phyloP scores from a whole-genome alignment of 1,284 basidiomycete species.

The Cutaneotrichosporon dermatis region DNA sequence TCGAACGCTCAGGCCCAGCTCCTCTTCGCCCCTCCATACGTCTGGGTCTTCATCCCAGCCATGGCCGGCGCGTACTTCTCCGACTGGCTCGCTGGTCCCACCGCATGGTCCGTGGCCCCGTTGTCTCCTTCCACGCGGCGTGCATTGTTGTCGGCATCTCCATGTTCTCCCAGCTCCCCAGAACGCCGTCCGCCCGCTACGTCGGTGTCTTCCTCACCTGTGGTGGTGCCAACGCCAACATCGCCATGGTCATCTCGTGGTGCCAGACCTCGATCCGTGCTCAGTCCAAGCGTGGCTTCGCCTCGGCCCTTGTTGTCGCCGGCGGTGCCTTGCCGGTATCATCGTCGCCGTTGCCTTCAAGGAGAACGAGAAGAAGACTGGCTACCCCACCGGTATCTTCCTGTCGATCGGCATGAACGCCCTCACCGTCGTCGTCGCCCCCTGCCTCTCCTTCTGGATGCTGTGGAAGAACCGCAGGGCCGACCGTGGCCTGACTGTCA shows the following conservation, averaged over 20 bases:
- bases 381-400: conserved; percentile 20
- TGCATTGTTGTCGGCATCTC: conserved; percentile 12
- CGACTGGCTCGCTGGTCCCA: conserved; percentile 30
- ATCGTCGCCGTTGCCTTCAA: conserved; percentile 15
- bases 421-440: not conserved
- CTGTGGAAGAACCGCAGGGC: conserved; percentile 14
- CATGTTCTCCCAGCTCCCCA: conserved; percentile 19
- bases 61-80: conserved; percentile 41
- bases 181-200: conserved; percentile 39
- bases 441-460: conserved; percentile 10
- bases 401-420: conserved; percentile 27
- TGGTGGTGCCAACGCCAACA: conserved; percentile 38
- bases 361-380: conserved; percentile 9
- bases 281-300: conserved; percentile 46
- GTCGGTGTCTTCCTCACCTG: conserved; percentile 49
- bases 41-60: conserved; percentile 42
- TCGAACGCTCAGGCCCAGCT: conserved; percentile 34
- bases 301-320: conserved; percentile 46
- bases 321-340: conserved; percentile 52
- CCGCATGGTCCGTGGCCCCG: conserved; percentile 5
- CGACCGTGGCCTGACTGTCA: conserved; percentile 13
- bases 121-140: conserved; percentile 11
- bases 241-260: conserved; percentile 41
- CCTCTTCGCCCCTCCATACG: conserved; percentile 50
- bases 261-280: conserved; percentile 49